Base-by-base conservation (phyloP, 352 stramenopile species). In the Phytophthora rubi region DNA sequence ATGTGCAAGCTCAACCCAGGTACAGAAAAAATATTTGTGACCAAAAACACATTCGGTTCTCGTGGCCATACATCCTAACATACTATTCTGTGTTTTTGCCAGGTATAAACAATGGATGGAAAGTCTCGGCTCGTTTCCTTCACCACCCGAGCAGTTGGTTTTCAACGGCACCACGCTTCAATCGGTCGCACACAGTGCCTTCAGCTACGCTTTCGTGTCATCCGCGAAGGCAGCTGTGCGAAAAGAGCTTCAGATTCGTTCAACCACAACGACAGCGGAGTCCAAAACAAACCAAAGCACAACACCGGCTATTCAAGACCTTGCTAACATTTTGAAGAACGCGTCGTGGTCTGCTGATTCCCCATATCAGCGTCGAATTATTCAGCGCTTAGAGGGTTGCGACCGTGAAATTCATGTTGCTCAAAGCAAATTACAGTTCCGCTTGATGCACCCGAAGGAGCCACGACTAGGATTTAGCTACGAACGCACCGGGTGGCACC, bases 341-440 rank as follows among this genome's bases (percentile, higher is more conserved):
- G 57, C 49, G 7, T 70, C n/a, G 28, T 67, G 30, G 60, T 71
- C 59, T 48, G 26, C 15, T 15, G 42, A 62, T 23, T 54, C 42
- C 6, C 52, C 63, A 16, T 70, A 55, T 13, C 82, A 83, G 42
- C 58, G 75, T 6, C 71, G 73, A 69, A 73, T 90, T 59, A 44
- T 82, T 15, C 64, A 60, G 54, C 65, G 53, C 3, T 32, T 60
- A 2, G 30, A 47, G 12, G 51, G 57, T 10, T 70, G 49, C 2
- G 39, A 65, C 7, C 6, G 23, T 16, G 56, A 73, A 10, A 72
- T 62, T 7, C 76, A 89, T 30, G 30, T 94, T 53, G 80, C 82
- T 16, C 79, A 91, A 74, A 75, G 82, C 65, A 83, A 89, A 57
- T 59, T 89, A 39, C 66, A 79, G 35, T 85, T 86, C 33, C 26